phyloP scores from a whole-genome alignment of 1,139 yeast species.

The Yamadazyma buinensis region DNA sequence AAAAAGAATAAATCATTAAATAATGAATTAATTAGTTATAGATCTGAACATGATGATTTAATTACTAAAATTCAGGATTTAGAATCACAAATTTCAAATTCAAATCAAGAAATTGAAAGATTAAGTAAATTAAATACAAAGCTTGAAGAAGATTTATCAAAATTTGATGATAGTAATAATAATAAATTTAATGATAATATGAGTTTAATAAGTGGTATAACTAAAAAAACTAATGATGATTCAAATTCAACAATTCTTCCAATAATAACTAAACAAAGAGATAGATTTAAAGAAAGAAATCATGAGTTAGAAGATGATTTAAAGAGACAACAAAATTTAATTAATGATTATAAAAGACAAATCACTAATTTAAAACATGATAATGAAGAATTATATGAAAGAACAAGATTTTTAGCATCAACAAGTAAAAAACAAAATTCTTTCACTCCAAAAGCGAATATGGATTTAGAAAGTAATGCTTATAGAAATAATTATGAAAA shows the following conservation, averaged over 20 bases:
- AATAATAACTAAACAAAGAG: conserved; percentile 91
- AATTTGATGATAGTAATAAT: conserved; percentile 45
- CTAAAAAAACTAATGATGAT: conserved; percentile 18
- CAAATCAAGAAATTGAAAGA: conserved; percentile 31
- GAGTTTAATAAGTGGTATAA: conserved; percentile 62
- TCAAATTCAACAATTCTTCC: conserved; percentile 64
- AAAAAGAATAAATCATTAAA: conserved; percentile 60
- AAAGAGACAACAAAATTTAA: conserved; percentile 52
- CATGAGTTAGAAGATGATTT: conserved; percentile 80
- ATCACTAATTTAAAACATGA: conserved; percentile 63
- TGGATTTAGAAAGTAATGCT: conserved; percentile 55
- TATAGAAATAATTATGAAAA: conserved; percentile 70
- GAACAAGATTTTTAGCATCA: conserved; percentile 66
- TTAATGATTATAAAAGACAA: conserved; percentile 63
- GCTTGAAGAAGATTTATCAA: conserved; percentile 67
- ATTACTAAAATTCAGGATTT: conserved; percentile 34
- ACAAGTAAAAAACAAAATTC: conserved; percentile 15
- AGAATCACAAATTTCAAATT: conserved; percentile 32
- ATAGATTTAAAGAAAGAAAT: conserved; percentile 78
- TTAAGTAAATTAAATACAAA: conserved; percentile 48
- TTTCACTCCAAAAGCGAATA: conserved; percentile 33
- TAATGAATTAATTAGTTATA: conserved; percentile 53
- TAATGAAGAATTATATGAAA: conserved; percentile 75
- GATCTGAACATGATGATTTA: conserved; percentile 49
- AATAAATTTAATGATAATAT: conserved; percentile 57